Percentiles rank a stretch among this genome's conserved stretches.
phyloP scores from a whole-genome alignment of 495 filamentous ascomycete species.

The Daldinia bambusicola region DNA sequence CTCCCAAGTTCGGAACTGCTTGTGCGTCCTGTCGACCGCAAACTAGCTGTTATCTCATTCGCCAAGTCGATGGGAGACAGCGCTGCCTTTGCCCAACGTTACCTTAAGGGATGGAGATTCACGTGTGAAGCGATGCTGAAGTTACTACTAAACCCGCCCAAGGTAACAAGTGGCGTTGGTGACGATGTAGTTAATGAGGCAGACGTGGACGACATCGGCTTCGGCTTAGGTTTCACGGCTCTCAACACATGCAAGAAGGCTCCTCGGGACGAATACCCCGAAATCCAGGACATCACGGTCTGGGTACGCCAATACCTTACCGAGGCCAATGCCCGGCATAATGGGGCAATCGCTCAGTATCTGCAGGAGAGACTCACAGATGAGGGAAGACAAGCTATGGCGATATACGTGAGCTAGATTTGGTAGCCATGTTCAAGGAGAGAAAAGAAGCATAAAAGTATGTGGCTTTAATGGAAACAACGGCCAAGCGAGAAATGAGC shows the following conservation, averaged over 20 bases:
- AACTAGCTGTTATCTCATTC: conserved; percentile 90
- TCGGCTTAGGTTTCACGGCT: conserved; percentile 91
- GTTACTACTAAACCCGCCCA: conserved; percentile 85
- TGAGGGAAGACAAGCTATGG: conserved; percentile 55
- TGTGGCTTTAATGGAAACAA: conserved; percentile 26
- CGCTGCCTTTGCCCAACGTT: conserved; percentile 75
- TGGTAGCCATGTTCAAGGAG: conserved; percentile 14
- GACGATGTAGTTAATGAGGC: conserved; percentile 84
- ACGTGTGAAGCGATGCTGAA: conserved; percentile 87
- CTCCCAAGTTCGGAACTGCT: conserved; percentile 88
- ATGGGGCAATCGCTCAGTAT: conserved; percentile 53
- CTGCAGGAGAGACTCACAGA: conserved; percentile 52
- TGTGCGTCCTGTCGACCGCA: conserved; percentile 87
- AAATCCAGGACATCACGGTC: conserved; percentile 77
- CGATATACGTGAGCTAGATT: conserved; percentile 53
- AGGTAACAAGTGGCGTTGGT: conserved; percentile 66
- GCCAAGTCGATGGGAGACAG: conserved; percentile 90
- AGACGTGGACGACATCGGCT: conserved; percentile 93
- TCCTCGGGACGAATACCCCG: conserved; percentile 78
- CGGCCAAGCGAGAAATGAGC: conserved; percentile 30
- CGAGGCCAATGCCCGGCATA: conserved; percentile 57
- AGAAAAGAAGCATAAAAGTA: conserved; percentile 22
- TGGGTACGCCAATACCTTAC: conserved; percentile 83
- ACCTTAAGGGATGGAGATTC: conserved; percentile 87
- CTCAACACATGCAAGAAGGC: conserved; percentile 84